Percentiles rank a stretch among this genome's conserved stretches.
Evolutionary conservation across 225 moss, liverwort and hornwort species (phyloP).

Genomic region (Physcomitrium patens): DNA sequence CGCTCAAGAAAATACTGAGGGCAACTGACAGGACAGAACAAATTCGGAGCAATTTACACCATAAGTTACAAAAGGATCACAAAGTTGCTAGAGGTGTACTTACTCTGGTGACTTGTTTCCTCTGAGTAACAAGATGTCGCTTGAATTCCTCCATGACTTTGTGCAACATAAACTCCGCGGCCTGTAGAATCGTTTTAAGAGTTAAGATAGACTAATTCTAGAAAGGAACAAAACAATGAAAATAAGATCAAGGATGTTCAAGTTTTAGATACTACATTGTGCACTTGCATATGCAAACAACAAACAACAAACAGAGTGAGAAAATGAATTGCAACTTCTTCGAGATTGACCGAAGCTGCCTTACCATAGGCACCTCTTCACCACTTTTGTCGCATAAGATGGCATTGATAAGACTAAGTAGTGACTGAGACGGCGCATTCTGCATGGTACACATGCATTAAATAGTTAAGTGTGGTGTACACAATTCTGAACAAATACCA

Average conservation of each 20-base stretch:
- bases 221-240: background rate
- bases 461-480: background rate
- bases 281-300: conserved; percentile 14
- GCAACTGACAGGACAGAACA: conserved; percentile 13
- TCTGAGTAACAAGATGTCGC: conserved; percentile 49
- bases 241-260: conserved; percentile 6
- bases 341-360: conserved; percentile 11
- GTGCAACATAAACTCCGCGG: conserved; percentile 55
- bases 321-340: conserved; percentile 12
- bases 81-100: conserved; percentile 2
- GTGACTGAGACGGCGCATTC: conserved; percentile 52
- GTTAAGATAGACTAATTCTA: conserved; percentile 16
- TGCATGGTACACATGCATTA: conserved; percentile 23
- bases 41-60: background rate
- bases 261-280: background rate
- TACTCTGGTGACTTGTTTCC: conserved; percentile 58
- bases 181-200: conserved; percentile 33
- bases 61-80: conserved; percentile 3
- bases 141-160: conserved; percentile 61
- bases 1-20: background rate
- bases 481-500: conserved; percentile 8
- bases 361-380: conserved; percentile 55
- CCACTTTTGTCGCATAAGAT: conserved; percentile 46
- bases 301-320: conserved; percentile 8
- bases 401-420: conserved; percentile 54